Percentiles rank a stretch among this genome's conserved stretches.
These are phyloP conservation scores for Calonectria ilicicola DNA, from an alignment of 2,329 filamentous ascomycete species.

Conservation along the genomic window DNA sequence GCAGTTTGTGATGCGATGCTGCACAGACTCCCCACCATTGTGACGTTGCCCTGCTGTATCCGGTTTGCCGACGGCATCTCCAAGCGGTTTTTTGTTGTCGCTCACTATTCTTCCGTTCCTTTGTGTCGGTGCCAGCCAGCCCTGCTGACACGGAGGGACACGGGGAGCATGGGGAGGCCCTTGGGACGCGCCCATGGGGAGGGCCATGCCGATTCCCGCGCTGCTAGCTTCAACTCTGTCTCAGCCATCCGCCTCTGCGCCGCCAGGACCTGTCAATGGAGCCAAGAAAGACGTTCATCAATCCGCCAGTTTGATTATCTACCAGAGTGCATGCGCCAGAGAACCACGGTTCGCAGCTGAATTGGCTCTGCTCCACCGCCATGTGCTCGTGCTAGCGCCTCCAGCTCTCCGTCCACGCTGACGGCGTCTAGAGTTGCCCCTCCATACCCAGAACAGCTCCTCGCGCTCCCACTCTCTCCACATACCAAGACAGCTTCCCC, in stretches of 20 bases:
- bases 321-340: neutral
- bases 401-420: neutral
- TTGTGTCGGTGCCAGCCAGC: neutral
- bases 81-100: slow-evolving; percentile 15
- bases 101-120: neutral
- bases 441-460: slow-evolving; percentile 15
- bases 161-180: neutral
- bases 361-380: neutral
- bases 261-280: neutral
- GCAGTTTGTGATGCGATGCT: neutral
- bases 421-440: slow-evolving; percentile 28
- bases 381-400: neutral
- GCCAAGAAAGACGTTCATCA: neutral
- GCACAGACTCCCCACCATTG: slow-evolving; percentile 10
- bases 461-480: slow-evolving; percentile 12
- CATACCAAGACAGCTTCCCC: slow-evolving; percentile 9
- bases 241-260: neutral
- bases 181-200: neutral
- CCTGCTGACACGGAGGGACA: neutral
- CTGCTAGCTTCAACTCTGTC: neutral
- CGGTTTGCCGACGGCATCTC: slow-evolving; percentile 27
- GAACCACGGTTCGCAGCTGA: neutral
- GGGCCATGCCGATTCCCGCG: neutral
- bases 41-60: neutral
- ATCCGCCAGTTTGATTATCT: neutral